Evolutionary conservation across 805 yeast species (phyloP).

Genomic region (Lipomyces starkeyi): DNA sequence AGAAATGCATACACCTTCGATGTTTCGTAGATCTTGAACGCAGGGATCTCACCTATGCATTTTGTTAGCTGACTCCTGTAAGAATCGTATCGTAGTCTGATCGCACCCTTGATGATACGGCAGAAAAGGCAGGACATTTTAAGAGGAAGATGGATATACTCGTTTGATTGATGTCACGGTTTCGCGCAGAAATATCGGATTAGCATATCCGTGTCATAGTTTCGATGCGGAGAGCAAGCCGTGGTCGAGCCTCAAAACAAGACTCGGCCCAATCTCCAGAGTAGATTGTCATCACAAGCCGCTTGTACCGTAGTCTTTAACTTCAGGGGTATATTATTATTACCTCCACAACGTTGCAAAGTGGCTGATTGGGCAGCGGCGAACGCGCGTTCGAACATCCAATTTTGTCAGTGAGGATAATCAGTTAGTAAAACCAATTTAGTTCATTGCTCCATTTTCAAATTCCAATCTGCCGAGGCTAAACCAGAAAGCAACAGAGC

Average conservation of each 20-base stretch:
- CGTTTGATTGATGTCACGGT: neutral
- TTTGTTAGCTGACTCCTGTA: neutral
- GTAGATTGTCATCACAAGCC: neutral
- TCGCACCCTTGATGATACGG: conserved; percentile 19
- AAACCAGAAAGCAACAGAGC: neutral
- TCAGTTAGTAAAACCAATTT: neutral
- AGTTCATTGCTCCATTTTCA: neutral
- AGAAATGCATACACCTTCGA: conserved; percentile 76
- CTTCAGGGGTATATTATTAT: neutral
- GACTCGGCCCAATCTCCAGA: too few species aligned
- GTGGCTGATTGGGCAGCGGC: neutral
- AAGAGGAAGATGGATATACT: neutral
- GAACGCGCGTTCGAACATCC: neutral
- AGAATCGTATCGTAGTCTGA: neutral
- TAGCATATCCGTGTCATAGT: too few species aligned
- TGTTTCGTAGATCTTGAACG: conserved; percentile 89
- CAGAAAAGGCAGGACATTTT: conserved; percentile 17
- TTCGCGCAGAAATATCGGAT: too few species aligned
- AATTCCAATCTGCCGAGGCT: neutral
- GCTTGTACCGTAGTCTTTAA: neutral
- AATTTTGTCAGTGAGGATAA: neutral
- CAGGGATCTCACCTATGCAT: conserved; percentile 83
- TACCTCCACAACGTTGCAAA: neutral
- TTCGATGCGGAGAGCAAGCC: too few species aligned
- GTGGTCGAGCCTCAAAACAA: too few species aligned